Conservation (phyloP, 331 rosid genomes). For the Acacia pycnantha region DNA sequence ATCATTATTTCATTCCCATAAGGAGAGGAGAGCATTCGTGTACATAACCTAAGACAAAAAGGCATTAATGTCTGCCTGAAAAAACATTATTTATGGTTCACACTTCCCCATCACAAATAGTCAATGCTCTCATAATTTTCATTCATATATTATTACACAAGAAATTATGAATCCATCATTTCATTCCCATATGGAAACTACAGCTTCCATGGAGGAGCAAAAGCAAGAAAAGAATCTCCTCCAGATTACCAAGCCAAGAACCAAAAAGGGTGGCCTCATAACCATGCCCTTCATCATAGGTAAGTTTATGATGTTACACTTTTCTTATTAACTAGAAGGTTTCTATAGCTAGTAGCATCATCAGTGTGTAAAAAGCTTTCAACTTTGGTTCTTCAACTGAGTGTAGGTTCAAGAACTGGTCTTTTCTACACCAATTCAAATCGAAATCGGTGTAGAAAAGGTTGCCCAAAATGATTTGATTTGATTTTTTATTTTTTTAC, state of each 20-base stretch:
- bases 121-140: neutral
- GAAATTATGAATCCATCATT: neutral
- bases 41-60: neutral
- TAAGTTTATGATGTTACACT: neutral
- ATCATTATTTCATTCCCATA: too few species aligned
- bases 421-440: neutral
- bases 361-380: neutral
- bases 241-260: constrained; percentile 19
- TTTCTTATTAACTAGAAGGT: neutral
- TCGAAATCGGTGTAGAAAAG: too few species aligned
- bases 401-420: neutral
- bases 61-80: neutral
- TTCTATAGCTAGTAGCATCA: neutral
- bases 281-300: constrained; percentile 84
- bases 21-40: neutral
- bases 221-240: constrained; percentile 19
- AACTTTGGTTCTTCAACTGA: neutral
- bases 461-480: too few species aligned
- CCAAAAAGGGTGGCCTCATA: constrained; percentile 66
- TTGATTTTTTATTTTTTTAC: too few species aligned
- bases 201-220: constrained; percentile 27
- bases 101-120: neutral
- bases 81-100: neutral
- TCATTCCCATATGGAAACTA: constrained; percentile 32
- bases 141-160: neutral